Base-by-base conservation (phyloP, 345 rosid species). In the Citrus reticulata region DNA sequence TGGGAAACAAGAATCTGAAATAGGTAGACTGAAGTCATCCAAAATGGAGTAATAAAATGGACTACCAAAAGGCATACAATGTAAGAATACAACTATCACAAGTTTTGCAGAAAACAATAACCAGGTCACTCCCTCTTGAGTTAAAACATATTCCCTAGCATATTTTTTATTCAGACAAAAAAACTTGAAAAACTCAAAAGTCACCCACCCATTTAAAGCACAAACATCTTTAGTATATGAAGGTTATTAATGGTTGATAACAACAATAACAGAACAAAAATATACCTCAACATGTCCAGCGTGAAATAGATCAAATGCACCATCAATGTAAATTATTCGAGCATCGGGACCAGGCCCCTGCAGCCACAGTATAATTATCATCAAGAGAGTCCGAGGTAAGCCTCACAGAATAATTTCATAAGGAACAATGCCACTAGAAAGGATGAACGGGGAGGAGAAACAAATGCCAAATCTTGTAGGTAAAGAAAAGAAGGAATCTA, bases 231-330 rank as follows among this genome's bases (percentile, higher is more conserved):
- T 22, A 62, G 39, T 14, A 17, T 30, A 27, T 17, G 42, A 24
- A 32, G 75, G 42, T 20, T 54, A 71, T 16, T 71, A 32, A 54
- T 20, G n/a, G 39, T 54, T 27, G n/a, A 20, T 17, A 39, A 24
- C 60, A 58, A 59, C 55, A 37, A 55, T 51, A 73, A 39, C 58
- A 40, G 34, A 55, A 25, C 9, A 59, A 17, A 63, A 58, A 73
- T 9, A 78, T 86, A 92, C 94, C 97, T 92, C 94, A 25, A 90
- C 93, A 84, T 90, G 97, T 69, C 97, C 97, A 57, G 97, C 97
- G 86, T 90, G 94, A 81, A 92, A 92, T 76, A 92, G 91, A 86
- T 92, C 97, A 82, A 92, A 92, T 61, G 93, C 97, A 51, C 97
- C 97, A 78, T 86, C 97, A 14, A 92, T 90, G 77, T 92, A 92